Base-by-base conservation (phyloP, 106 monocot species). In the Vanilla planifolia region DNA sequence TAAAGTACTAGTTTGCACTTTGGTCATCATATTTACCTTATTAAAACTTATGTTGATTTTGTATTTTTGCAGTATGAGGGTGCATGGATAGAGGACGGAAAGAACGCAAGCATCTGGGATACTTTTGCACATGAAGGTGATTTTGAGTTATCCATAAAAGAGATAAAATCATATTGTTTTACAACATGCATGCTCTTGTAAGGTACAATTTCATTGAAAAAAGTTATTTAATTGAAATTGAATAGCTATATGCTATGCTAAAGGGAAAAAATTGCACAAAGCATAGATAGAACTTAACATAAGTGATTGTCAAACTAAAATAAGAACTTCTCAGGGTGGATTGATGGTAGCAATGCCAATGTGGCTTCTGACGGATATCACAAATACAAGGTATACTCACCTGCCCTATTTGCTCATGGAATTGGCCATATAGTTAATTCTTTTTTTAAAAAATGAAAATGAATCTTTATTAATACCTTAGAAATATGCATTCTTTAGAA, bases 291-390 rank as follows among this genome's bases (percentile, higher is more conserved):
- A 47, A 47, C 3, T 8, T 48, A 48, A 21, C 9, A 23, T 23
- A 7, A 8, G 24, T 48, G 48, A 9, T 48, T 15, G 9, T 25
- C 48, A 24, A 25, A 2, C 25, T 25, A 24, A 48, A 48, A 23
- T 21, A 48, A 48, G 21, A 23, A 24, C 20, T 24, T 24, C 23
- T 48, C 48, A 48, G 79, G 79, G 30, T 59, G 21, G 25, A n/a
- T 17, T 7, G 70, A 62, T 37, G 48, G 48, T 1, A 63, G 71
- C 47, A 67, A 61, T 5, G 74, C 60, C 11, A 75, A 80, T 35
- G 40, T 71, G 11, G 43, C 80, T 16, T 48, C 70, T 5, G 80
- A 75, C 32, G 73, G 69, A 6, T 80, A 80, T 39, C 75, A 80
- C 71, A 75, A 75, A 48, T 80, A 69, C 61, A 80, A 75, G 80